Conservation (phyloP, 176 grass and related monocot species). For the Microstegium vimineum region DNA sequence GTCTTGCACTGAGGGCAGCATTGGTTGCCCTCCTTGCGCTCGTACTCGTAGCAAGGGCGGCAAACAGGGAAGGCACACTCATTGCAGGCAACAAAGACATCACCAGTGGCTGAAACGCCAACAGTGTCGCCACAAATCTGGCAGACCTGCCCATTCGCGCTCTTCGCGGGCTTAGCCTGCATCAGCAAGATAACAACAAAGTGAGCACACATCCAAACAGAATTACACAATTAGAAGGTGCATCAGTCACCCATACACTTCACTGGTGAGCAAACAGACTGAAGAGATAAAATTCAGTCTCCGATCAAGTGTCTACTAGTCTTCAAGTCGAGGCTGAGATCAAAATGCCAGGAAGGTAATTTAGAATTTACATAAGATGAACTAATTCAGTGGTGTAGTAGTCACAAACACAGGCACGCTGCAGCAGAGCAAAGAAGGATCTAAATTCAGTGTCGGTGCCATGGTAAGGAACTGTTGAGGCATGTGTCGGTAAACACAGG, state of each 20-base stretch:
- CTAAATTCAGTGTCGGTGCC: not conserved
- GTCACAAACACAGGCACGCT: not conserved
- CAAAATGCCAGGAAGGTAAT: not conserved
- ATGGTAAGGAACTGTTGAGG: not conserved
- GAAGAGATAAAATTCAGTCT: not conserved
- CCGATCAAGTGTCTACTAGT: not conserved
- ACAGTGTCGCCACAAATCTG: slow-evolving; percentile 93
- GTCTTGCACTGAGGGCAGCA: slow-evolving; percentile 99
- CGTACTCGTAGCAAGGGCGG: slow-evolving; percentile 97
- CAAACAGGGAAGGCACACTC: slow-evolving; percentile 99
- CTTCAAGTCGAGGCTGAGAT: not conserved
- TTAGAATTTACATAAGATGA: not conserved
- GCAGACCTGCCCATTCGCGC: slow-evolving; percentile 63
- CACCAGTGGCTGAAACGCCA: slow-evolving; percentile 64
- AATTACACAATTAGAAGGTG: not conserved
- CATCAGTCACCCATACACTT: not conserved
- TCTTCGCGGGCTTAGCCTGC: slow-evolving; percentile 70
- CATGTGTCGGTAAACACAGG: not conserved
- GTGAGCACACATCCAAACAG: slow-evolving; percentile 10
- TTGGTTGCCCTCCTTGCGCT: slow-evolving; percentile 93
- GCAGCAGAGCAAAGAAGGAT: not conserved
- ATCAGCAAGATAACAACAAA: slow-evolving; percentile 12
- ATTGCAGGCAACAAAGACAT: slow-evolving; percentile 97
- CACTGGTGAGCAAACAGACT: not conserved
- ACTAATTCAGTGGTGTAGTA: not conserved